Conservation (phyloP, 2,329 filamentous ascomycete genomes). For the Colletotrichum coccodes region DNA sequence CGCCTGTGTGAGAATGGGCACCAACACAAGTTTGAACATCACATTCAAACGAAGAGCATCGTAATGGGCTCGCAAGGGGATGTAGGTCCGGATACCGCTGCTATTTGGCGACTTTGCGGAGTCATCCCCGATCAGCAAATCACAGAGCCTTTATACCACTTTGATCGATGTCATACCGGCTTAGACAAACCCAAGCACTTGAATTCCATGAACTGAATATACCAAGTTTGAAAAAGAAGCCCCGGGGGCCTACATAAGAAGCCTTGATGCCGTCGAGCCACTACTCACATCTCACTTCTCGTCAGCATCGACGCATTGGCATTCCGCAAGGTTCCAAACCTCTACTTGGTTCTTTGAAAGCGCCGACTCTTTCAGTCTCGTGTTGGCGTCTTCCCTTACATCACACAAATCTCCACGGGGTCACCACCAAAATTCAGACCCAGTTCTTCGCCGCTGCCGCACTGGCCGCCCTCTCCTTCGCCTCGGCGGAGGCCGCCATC, state of each 20-base stretch:
- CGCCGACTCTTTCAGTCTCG: no score
- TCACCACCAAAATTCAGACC: background rate
- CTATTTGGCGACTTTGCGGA: no score
- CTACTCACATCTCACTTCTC: background rate
- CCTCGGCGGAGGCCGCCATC: background rate
- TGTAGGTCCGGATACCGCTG: background rate
- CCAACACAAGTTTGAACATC: background rate
- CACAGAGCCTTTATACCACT: background rate
- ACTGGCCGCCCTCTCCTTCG: background rate
- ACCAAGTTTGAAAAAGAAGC: background rate
- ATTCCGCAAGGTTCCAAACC: no score
- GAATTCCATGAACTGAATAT: background rate
- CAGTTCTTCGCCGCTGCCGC: background rate
- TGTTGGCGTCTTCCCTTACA: background rate
- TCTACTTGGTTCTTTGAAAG: background rate
- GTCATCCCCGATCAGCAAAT: background rate
- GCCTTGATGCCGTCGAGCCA: background rate
- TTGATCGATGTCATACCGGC: background rate
- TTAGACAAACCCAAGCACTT: background rate
- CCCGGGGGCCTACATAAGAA: background rate
- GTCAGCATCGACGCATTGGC: background rate
- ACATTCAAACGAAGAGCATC: background rate
- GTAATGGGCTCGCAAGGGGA: no score
- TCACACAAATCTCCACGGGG: background rate
- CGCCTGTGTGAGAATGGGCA: background rate